Evolutionary conservation across 1,284 basidiomycete genomes (phyloP).

Genomic region (Sporisorium sorghi): DNA sequence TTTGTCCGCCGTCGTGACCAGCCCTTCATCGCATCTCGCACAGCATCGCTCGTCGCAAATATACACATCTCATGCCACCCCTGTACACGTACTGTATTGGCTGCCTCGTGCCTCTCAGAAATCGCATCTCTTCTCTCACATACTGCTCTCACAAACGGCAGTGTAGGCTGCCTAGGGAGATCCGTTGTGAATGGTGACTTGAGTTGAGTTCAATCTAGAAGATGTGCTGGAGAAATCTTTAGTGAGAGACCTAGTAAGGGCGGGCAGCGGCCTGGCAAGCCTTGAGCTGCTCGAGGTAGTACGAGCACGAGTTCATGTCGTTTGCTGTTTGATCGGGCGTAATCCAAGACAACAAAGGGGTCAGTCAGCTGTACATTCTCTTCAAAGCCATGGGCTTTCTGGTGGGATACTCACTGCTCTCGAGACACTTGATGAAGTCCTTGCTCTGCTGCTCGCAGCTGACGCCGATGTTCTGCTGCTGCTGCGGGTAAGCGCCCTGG

Average conservation of each 20-base stretch:
- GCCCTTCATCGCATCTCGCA: slow-evolving; percentile 5
- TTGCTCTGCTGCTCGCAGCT: slow-evolving; percentile 74
- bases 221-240: slow-evolving; percentile 9
- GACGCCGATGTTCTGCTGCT: slow-evolving; percentile 64
- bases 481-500: slow-evolving; percentile 31
- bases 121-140: neutral
- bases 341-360: too few species aligned
- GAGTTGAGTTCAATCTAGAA: slow-evolving; percentile 22
- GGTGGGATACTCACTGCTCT: slow-evolving; percentile 54
- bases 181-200: slow-evolving; percentile 30
- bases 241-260: slow-evolving; percentile 53
- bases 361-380: too few species aligned
- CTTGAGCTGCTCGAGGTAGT: slow-evolving; percentile 73
- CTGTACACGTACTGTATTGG: slow-evolving; percentile 3
- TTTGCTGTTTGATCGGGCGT: too few species aligned
- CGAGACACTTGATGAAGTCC: slow-evolving; percentile 67
- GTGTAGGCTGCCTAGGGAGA: neutral
- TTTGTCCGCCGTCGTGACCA: neutral
- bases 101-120: slow-evolving; percentile 1
- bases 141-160: too few species aligned
- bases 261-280: slow-evolving; percentile 68
- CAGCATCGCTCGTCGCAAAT: neutral
- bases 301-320: slow-evolving; percentile 73
- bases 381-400: neutral
- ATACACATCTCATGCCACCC: neutral